Base-by-base conservation (phyloP, 495 filamentous ascomycete species). In the Cetradonia linearis region DNA sequence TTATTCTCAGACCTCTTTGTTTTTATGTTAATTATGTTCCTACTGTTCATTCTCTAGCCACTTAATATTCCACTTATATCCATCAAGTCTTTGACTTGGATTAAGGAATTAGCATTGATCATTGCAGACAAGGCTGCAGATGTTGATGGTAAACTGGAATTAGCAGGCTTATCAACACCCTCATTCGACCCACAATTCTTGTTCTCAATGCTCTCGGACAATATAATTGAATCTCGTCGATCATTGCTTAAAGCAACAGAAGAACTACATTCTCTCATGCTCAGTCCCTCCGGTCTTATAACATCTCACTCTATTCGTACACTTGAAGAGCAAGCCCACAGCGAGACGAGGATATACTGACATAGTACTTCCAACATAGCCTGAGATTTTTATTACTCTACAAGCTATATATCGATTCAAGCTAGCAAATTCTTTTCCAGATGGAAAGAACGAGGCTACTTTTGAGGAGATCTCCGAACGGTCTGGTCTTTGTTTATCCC, bases 391-490 rank as follows among this genome's bases (percentile, higher is more conserved):
- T 20, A 34, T 61, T 20, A 61, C 59, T 14, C 62, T 68, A 2
- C 65, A 68, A 58, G 65, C 62, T 7, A 62, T 67, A 20, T 56
- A 58, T 54, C 42, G 53, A 44, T 77, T 73, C 63, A 61, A 69
- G 46, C 64, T 77, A 25, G 66, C 66, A 0, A 58, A 28, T 13
- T 44, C 40, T 40, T 62, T 70, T 18, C 75, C 76, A 10, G 25
- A 34, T 9, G 49, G 23, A 5, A 47, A 72, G 28, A 65, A 65
- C 20, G 69, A 77, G 38, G 75, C 74, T 50, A 70, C 73, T 2
- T 77, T 78, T 57, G 54, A 67, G 23, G 68, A 78, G 46, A 70
- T 82, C 10, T 69, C 78, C 16, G 0, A 31, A 20, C 42, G 13
- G 3, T 44, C 38, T 9, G 48, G 55, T 14, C 14, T 63, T 33